Percentiles rank a stretch among this genome's conserved stretches.
Conservation (phyloP, 768 basidiomycete species). For the Xerocomellus amylosporus region DNA sequence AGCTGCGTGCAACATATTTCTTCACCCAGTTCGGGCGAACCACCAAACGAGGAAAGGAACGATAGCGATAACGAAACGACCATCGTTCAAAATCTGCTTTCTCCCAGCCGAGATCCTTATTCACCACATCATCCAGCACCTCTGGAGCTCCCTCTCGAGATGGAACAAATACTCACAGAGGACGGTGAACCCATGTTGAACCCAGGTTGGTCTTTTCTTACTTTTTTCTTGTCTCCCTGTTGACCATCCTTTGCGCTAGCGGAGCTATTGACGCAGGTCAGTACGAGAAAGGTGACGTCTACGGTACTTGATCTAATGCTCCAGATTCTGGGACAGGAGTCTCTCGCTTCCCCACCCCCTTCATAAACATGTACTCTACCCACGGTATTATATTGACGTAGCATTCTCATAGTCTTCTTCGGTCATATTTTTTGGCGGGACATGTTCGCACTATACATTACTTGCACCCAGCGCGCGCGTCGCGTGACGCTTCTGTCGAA, state of each 20-base stretch:
- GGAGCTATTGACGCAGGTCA: constrained; percentile 62
- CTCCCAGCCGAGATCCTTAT: constrained; percentile 28
- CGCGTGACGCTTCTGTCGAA: constrained; percentile 14
- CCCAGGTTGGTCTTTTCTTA: constrained; percentile 46
- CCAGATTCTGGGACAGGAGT: constrained; percentile 43
- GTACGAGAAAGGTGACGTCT: constrained; percentile 15
- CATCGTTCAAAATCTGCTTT: constrained; percentile 17
- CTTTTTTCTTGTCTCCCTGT: neutral
- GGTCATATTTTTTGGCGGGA: constrained; percentile 13
- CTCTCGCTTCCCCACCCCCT: constrained; percentile 68
- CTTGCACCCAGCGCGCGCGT: constrained; percentile 16
- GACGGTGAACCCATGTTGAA: constrained; percentile 68
- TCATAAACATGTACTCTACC: constrained; percentile 37
- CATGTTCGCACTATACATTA: constrained; percentile 24
- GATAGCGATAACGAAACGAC: constrained; percentile 14
- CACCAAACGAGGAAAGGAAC: constrained; percentile 7
- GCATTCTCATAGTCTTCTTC: constrained; percentile 16
- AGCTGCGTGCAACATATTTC: neutral
- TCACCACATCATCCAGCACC: constrained; percentile 19
- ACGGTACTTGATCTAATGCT: constrained; percentile 30
- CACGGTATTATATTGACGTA: constrained; percentile 21
- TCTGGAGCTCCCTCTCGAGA: constrained; percentile 40
- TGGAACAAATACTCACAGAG: constrained; percentile 58
- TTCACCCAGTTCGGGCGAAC: constrained; percentile 9
- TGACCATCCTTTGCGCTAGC: constrained; percentile 30